Evolutionary conservation across 1,284 basidiomycete species (phyloP), one percentile per base, ranked within the genome.

Genomic region (Earliella scabrosa): DNA sequence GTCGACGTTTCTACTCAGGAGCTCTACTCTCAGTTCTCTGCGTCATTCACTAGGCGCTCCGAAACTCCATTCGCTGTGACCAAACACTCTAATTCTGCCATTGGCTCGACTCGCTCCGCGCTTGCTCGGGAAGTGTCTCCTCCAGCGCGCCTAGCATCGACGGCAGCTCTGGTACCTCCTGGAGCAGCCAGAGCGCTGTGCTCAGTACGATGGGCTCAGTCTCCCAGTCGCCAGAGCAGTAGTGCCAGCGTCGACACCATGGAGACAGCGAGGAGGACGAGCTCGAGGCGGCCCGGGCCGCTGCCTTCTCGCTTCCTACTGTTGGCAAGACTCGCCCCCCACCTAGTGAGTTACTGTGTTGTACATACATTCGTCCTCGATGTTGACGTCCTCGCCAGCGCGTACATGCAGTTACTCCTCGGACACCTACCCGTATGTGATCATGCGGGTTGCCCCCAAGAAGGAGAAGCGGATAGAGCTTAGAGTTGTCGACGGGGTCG

Each of bases 381-480:
- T 31, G 36, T 45, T 20, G 20, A 11, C 45, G 46, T 54, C 54
- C 14, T 44, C 29, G 45, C 20, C 47, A 85, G 87, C 75, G 13
- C 85, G 85, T 18, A 83, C 87, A 1, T 87, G 85, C 85, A 88
- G 86, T 1, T 88, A 88, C 63, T 57, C 63, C 14, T 87, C 88
- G 61, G 83, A 86, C 60, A 71, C 85, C 50, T 78, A 78, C 66
- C 87, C 85, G 1, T 89, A 88, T 60, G 82, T 84, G 6, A 74
- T 82, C 57, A 85, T 89, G 83, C 78, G 76, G 56, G 72, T 80
- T 38, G 80, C 80, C n/a, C 69, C 73, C 24, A 77, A 77, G 71
- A 85, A 77, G 68, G 82, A 85, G 72, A 81, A 77, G 66, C 79
- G 77, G 57, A 75, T 76, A n/a, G 75, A 76, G 66, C 68, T 66